phyloP scores from a whole-genome alignment of 2,329 filamentous ascomycete species.

The Aureobasidium sp. region DNA sequence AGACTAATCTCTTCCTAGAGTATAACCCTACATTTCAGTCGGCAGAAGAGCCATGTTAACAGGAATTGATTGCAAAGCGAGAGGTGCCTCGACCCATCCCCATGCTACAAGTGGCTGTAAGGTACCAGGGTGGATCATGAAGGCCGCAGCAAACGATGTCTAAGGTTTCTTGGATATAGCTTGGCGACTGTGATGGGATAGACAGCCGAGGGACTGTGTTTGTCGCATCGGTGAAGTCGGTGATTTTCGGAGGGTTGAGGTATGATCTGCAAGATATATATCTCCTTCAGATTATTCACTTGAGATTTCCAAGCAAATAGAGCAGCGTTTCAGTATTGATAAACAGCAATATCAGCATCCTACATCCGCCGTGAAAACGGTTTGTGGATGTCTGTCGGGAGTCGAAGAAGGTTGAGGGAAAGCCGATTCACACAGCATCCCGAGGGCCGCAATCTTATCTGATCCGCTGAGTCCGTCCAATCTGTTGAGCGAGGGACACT shows the following conservation, averaged over 20 bases:
- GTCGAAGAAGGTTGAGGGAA: background rate
- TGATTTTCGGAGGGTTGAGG: background rate
- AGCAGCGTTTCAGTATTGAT: conserved; percentile 11
- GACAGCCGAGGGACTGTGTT: conserved; percentile 15
- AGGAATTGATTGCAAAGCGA: background rate
- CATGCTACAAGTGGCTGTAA: no score
- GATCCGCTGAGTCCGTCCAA: background rate
- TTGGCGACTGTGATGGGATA: conserved; percentile 12
- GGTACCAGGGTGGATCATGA: conserved; percentile 1
- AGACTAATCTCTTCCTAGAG: background rate
- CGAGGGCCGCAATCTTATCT: conserved; percentile 5
- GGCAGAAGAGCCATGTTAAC: background rate
- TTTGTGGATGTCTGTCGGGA: background rate
- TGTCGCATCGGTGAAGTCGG: no score
- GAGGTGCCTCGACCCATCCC: background rate
- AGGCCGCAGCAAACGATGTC: background rate
- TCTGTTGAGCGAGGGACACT: background rate
- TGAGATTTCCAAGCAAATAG: conserved; percentile 1
- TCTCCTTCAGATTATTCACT: background rate
- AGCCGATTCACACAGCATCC: conserved; percentile 2
- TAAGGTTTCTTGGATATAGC: conserved; percentile 3
- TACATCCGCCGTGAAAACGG: background rate
- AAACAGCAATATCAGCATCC: conserved; percentile 2
- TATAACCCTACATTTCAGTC: background rate
- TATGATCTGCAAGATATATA: background rate